Base-by-base conservation (phyloP, 1,284 basidiomycete genomes). In the Mrakiaceae sp. region DNA sequence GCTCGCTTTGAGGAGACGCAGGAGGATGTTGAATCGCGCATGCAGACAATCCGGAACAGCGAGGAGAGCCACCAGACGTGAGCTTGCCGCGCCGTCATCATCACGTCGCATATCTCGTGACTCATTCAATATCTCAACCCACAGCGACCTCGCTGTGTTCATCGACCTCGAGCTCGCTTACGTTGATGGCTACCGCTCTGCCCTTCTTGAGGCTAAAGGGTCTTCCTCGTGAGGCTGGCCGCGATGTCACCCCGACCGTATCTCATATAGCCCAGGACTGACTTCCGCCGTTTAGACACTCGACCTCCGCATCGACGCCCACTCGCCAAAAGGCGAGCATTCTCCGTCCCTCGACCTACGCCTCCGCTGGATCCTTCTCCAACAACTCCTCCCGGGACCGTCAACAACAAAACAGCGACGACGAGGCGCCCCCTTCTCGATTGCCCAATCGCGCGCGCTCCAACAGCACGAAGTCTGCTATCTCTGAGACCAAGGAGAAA, bases 1-100 rank as follows among this genome's bases (percentile, higher is more conserved):
- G 74, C 82, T 59, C 82, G 88, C 71, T 90, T 88, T 70, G 88
- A 92, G 64, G 88, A 94, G 74, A 84, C 86, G 0, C 81, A 83
- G 27, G 87, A 90, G 72, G 88, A 92, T 67, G 81, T 90, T 0
- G 84, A 83, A 39, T 80, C 81, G 1, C 82, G 87, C 44, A 88
- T 92, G 81, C 80, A 82, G 62, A 79, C 78, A 0, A 86, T 94
- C 58, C 87, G 90, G 72, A 84, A 88, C 69, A 83, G 85, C 63
- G 89, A 92, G 72, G 78, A 83, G 49, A 79, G 14, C 11, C 44
- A 43, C 14, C 59, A 42, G n/a, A 9, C 40, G n/a, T 44, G 49
- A 44, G 14, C 42, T 42, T 52, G 10, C 27, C 39, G 2, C 11
- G 10, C 51, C 42, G 44, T 10, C 39, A 16, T 4, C 42, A 12